phyloP scores from a whole-genome alignment of 192 early-diverging fungal species.

The Gamsiella multidivaricata region DNA sequence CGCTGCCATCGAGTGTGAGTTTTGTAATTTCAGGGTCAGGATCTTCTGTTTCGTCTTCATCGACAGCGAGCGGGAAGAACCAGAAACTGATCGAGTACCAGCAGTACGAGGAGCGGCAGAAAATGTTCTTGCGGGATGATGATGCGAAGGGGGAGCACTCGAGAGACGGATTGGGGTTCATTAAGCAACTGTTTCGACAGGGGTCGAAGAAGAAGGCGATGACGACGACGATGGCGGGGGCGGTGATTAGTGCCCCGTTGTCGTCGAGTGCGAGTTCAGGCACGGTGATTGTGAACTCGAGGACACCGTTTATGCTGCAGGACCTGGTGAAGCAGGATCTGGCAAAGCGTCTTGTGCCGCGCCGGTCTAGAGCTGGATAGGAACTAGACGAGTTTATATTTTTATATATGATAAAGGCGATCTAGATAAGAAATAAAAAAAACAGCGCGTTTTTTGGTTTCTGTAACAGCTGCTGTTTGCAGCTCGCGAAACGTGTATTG shows the following conservation, averaged over 20 bases:
- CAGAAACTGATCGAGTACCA: slow-evolving; percentile 27
- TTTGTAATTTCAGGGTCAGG: neutral
- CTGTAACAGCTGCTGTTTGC: too few relatives aligned
- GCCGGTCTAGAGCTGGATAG: neutral
- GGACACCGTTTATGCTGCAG: neutral
- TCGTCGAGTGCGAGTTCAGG: neutral
- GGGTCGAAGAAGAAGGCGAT: slow-evolving; percentile 31
- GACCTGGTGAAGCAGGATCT: slow-evolving; percentile 5
- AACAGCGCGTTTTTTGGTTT: too few relatives aligned
- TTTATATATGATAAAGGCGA: too few relatives aligned
- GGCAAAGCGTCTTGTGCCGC: neutral
- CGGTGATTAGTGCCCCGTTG: slow-evolving; percentile 37
- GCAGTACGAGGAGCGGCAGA: slow-evolving; percentile 37
- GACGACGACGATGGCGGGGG: neutral
- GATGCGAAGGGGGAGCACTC: neutral
- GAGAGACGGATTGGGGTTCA: slow-evolving; percentile 25
- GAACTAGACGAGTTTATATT: too few relatives aligned
- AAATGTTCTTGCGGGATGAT: slow-evolving; percentile 18
- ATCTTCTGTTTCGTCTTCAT: neutral
- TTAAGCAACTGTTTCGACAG: slow-evolving; percentile 17
- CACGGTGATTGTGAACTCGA: neutral
- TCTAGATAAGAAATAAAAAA: too few relatives aligned
- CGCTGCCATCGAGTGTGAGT: neutral
- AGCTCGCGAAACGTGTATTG: too few relatives aligned
- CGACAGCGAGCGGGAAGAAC: neutral